Evolutionary conservation across 495 filamentous ascomycete genomes (phyloP).

Genomic region (Pyrenopolyporus hunteri): DNA sequence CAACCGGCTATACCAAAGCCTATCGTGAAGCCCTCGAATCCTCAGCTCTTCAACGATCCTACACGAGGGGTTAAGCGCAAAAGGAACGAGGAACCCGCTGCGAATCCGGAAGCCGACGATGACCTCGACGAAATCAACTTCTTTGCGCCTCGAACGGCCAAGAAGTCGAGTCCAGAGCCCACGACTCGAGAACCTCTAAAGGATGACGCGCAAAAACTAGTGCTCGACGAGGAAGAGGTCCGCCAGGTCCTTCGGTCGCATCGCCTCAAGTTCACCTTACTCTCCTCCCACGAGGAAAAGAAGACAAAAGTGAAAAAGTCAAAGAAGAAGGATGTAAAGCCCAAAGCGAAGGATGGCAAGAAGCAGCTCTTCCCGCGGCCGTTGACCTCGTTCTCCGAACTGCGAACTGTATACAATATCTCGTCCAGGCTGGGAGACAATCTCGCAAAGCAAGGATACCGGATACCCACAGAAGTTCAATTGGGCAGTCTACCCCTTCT

Average conservation of each 20-base stretch:
- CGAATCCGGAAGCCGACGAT: conserved; percentile 34
- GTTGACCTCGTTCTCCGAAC: conserved; percentile 74
- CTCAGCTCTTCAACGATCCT: conserved; percentile 57
- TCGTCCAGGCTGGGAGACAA: conserved; percentile 76
- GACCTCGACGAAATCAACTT: conserved; percentile 54
- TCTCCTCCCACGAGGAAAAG: conserved; percentile 50
- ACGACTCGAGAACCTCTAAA: conserved; percentile 15
- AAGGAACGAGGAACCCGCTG: conserved; percentile 42
- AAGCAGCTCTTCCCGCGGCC: conserved; percentile 76
- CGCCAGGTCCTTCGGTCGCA: conserved; percentile 78
- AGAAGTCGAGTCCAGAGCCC: conserved; percentile 26
- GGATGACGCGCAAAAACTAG: conserved; percentile 36
- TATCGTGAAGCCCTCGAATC: conserved; percentile 46
- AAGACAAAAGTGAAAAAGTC: conserved; percentile 41
- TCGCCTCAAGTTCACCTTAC: conserved; percentile 82
- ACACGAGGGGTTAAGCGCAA: conserved; percentile 58
- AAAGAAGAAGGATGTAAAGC: conserved; percentile 49
- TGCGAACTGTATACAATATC: conserved; percentile 71
- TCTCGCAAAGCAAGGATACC: conserved; percentile 81
- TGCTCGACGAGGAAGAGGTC: conserved; percentile 68
- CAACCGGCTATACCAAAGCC: conserved; percentile 40
- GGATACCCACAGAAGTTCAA: conserved; percentile 90
- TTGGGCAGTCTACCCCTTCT: conserved; percentile 82
- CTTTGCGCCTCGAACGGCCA: conserved; percentile 48
- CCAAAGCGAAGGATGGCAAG: conserved; percentile 55